phyloP scores from a whole-genome alignment of 345 rosid species.

The Eutrema japonicum region DNA sequence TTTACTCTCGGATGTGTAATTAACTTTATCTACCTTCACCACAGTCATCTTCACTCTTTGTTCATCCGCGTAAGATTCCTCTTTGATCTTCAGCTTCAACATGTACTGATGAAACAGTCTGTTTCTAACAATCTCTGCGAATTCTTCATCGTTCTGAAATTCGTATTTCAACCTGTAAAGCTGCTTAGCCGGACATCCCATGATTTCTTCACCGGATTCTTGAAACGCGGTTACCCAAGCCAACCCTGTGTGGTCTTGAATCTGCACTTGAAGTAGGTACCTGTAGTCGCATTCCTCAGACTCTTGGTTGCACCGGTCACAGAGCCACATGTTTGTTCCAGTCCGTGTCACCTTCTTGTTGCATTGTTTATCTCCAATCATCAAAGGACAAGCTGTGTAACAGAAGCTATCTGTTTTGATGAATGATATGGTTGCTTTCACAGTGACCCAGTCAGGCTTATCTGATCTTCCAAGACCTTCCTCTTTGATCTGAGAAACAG shows the following conservation, averaged over 20 bases:
- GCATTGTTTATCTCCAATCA: constrained; percentile 86
- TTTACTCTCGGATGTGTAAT: constrained; percentile 66
- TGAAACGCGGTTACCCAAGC: constrained; percentile 91
- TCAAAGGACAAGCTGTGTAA: constrained; percentile 87
- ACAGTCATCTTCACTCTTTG: constrained; percentile 78
- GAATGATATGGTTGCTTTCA: constrained; percentile 68
- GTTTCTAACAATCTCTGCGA: constrained; percentile 54
- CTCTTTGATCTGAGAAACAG: constrained; percentile 74
- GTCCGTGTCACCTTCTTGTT: constrained; percentile 73
- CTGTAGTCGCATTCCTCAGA: constrained; percentile 84
- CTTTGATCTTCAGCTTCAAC: constrained; percentile 83
- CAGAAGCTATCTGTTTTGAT: constrained; percentile 80
- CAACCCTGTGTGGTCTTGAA: constrained; percentile 84
- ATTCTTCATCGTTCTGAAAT: constrained; percentile 61
- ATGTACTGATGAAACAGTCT: constrained; percentile 63
- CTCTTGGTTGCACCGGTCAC: constrained; percentile 92
- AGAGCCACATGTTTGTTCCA: constrained; percentile 65
- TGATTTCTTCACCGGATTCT: constrained; percentile 82
- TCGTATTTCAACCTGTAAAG: constrained; percentile 65
- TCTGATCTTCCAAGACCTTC: constrained; percentile 93
- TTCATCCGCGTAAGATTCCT: constrained; percentile 82
- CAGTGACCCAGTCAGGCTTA: constrained; percentile 87
- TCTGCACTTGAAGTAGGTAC: constrained; percentile 86
- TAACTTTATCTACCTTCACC: constrained; percentile 66
- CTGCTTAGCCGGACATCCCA: constrained; percentile 76